Percentiles rank a stretch among this genome's conserved stretches.
Evolutionary conservation across 768 basidiomycete species (phyloP).

Genomic region (Pulveroboletus sp.): DNA sequence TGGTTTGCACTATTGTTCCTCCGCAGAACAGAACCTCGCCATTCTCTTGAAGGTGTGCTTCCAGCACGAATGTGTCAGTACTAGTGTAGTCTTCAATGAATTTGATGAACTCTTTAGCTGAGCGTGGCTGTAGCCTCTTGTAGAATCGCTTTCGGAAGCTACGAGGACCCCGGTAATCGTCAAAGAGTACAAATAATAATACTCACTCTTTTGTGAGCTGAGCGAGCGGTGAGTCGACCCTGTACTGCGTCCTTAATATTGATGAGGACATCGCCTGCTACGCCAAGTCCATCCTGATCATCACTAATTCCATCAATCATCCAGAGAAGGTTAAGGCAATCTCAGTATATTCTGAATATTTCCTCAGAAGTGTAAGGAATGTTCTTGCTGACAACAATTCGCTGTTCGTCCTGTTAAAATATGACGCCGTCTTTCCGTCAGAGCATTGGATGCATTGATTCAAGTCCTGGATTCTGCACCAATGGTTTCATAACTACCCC

Average conservation of each 20-base stretch:
- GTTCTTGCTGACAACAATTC: slow-evolving; percentile 61
- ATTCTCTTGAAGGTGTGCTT: slow-evolving; percentile 60
- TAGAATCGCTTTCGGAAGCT: slow-evolving; percentile 55
- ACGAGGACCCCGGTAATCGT: background rate
- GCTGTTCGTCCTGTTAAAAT: slow-evolving; percentile 55
- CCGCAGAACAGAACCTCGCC: slow-evolving; percentile 57
- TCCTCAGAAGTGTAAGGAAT: slow-evolving; percentile 58
- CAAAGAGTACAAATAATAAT: background rate
- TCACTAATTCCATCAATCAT: slow-evolving; percentile 69
- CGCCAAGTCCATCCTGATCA: slow-evolving; percentile 57
- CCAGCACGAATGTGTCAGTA: slow-evolving; percentile 53
- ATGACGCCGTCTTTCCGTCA: slow-evolving; percentile 57
- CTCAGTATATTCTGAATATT: slow-evolving; percentile 57
- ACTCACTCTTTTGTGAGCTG: slow-evolving; percentile 61
- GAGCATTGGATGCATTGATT: slow-evolving; percentile 58
- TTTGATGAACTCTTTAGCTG: slow-evolving; percentile 42
- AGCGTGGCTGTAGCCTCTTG: slow-evolving; percentile 41
- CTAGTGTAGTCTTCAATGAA: slow-evolving; percentile 56
- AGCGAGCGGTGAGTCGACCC: slow-evolving; percentile 55
- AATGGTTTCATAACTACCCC: slow-evolving; percentile 49
- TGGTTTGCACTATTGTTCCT: slow-evolving; percentile 69
- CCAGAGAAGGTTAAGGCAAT: slow-evolving; percentile 61
- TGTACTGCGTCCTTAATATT: slow-evolving; percentile 53
- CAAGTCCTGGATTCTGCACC: slow-evolving; percentile 58
- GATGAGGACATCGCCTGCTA: slow-evolving; percentile 53